Evolutionary conservation across 345 rosid genomes (phyloP).

Genomic region (Brassica nigra): DNA sequence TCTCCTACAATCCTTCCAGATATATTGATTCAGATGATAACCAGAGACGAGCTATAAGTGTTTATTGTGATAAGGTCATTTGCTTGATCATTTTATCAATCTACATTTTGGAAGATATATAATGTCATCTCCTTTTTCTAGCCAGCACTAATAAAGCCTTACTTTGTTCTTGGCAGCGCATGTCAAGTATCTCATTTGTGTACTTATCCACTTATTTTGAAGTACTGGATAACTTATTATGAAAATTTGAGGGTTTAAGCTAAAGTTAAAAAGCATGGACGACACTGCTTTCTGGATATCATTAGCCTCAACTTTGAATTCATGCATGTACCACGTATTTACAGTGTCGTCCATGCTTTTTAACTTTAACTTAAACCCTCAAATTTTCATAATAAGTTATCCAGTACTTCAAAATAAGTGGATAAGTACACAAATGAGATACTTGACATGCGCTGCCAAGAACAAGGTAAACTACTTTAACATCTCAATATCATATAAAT

Average conservation of each 20-base stretch:
- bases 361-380: too few species aligned
- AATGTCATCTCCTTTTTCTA: not conserved
- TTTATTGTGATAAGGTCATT: not conserved
- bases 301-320: not conserved
- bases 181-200: too few species aligned
- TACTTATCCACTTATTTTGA: too few species aligned
- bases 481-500: not conserved
- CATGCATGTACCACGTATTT: not conserved
- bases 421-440: too few species aligned
- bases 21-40: not conserved
- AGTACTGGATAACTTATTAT: too few species aligned
- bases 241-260: not conserved
- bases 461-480: not conserved
- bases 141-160: too few species aligned
- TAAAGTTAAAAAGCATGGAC: not conserved
- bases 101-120: not conserved
- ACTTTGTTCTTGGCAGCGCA: too few species aligned
- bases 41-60: not conserved
- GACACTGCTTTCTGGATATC: not conserved
- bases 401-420: too few species aligned
- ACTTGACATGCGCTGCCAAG: too few species aligned
- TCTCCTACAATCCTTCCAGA: not conserved
- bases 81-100: not conserved
- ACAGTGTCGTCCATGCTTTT: not conserved
- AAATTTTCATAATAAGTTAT: too few species aligned